Evolutionary conservation across 2,329 filamentous ascomycete genomes (phyloP).

Genomic region (Hypomyces perniciosus): DNA sequence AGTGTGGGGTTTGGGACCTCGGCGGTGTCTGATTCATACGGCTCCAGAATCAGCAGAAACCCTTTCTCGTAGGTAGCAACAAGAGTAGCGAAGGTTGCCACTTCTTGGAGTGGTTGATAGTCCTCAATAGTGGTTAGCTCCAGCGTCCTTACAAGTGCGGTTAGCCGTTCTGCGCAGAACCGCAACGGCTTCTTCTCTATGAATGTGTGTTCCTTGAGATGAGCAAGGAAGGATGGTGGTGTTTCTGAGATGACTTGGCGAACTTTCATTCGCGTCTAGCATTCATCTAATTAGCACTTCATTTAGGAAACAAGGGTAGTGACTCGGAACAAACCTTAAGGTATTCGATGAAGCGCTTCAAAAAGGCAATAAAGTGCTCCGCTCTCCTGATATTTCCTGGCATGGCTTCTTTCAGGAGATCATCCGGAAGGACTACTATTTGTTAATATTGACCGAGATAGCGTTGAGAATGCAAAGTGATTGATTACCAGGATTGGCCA

Average conservation of each 20-base stretch:
- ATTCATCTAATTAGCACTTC: background rate
- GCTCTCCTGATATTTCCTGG: conserved; percentile 94
- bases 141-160: conserved; percentile 87
- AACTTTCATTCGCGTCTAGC: conserved; percentile 93
- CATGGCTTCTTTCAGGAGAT: conserved; percentile 89
- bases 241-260: conserved; percentile 96
- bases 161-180: conserved; percentile 91
- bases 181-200: conserved; percentile 93
- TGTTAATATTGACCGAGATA: background rate
- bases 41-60: conserved; percentile 93
- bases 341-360: conserved; percentile 97
- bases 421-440: conserved; percentile 72
- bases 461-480: no score
- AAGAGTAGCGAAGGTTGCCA: conserved; percentile 93
- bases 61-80: conserved; percentile 96
- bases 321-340: conserved; percentile 52
- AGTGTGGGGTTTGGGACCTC: conserved; percentile 95
- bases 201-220: conserved; percentile 92
- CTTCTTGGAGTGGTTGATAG: conserved; percentile 92
- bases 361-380: conserved; percentile 90
- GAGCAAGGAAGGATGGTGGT: conserved; percentile 84
- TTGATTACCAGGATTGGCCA: conserved; percentile 70
- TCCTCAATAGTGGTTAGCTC: conserved; percentile 98
- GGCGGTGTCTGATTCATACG: conserved; percentile 90
- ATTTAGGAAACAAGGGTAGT: no score